Evolutionary conservation across 2,329 filamentous ascomycete genomes (phyloP).

Genomic region (Penicillium sclerotigenum): DNA sequence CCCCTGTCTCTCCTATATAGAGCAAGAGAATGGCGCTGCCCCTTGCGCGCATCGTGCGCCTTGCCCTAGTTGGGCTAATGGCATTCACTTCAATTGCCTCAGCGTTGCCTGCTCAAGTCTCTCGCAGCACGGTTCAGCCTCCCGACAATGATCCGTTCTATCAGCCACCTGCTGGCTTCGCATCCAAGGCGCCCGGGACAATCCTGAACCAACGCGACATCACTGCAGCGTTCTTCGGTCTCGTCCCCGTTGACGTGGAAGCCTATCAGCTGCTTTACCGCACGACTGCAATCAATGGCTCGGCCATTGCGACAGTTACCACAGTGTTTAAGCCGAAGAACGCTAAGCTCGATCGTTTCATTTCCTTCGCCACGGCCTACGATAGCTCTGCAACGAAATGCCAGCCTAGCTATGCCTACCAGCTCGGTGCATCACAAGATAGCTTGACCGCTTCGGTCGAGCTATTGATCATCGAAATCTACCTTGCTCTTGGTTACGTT

Average conservation of each 20-base stretch:
- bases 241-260: slow-evolving; percentile 23
- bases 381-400: slow-evolving; percentile 28
- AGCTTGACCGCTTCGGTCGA: slow-evolving; percentile 35
- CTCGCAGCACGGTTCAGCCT: neutral
- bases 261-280: slow-evolving; percentile 43
- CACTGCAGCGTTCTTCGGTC: slow-evolving; percentile 20
- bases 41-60: slow-evolving; percentile 5
- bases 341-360: slow-evolving; percentile 29
- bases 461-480: slow-evolving; percentile 32
- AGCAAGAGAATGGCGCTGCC: slow-evolving; percentile 4
- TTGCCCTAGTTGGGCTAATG: slow-evolving; percentile 1
- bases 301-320: slow-evolving; percentile 41
- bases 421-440: slow-evolving; percentile 32
- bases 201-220: slow-evolving; percentile 24
- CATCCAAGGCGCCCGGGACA: slow-evolving; percentile 20
- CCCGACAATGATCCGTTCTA: slow-evolving; percentile 29
- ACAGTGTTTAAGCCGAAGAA: slow-evolving; percentile 39
- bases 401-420: slow-evolving; percentile 30
- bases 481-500: slow-evolving; percentile 47
- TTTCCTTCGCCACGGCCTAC: slow-evolving; percentile 46
- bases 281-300: slow-evolving; percentile 39
- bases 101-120: neutral
- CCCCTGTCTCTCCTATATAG: neutral
- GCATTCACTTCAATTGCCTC: slow-evolving; percentile 3
- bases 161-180: slow-evolving; percentile 25